A percentile compares a stretch with the other conserved stretches of the same genome.
Conservation (phyloP, 73 alveolate genomes). For the Tetrahymena elliotti region DNA sequence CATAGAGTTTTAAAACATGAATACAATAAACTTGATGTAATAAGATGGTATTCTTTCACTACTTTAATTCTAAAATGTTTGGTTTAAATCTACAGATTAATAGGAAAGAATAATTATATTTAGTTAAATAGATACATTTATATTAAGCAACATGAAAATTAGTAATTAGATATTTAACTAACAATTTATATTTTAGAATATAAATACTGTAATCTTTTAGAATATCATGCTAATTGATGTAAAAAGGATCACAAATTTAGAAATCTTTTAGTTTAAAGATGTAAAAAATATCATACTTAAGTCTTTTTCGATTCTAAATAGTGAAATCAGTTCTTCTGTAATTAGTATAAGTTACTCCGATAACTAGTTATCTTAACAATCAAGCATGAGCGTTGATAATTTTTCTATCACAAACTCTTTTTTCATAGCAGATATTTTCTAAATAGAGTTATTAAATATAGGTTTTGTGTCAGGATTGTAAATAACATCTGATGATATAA, state of each 20-base stretch:
- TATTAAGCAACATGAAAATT: not conserved
- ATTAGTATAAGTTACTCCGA: not conserved
- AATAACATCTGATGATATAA: not conserved
- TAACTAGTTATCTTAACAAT: not conserved
- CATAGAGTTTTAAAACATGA: not conserved
- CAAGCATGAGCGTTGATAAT: not conserved
- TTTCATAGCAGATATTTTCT: not conserved
- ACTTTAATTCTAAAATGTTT: not conserved
- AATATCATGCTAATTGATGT: not conserved
- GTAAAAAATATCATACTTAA: not conserved
- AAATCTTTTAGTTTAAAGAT: not conserved
- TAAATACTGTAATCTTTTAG: not conserved
- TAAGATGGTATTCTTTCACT: not conserved
- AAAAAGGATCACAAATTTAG: not conserved
- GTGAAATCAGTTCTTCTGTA: not conserved
- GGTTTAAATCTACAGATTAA: not conserved
- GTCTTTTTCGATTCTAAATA: not conserved
- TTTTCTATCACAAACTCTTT: not conserved
- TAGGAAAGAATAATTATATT: not conserved
- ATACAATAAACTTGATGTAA: not conserved
- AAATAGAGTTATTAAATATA: no score
- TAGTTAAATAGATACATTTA: not conserved
- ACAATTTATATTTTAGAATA: not conserved
- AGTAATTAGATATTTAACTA: not conserved
- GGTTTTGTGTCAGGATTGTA: no score